These are phyloP conservation scores for Wickerhamomyces queroliae DNA, from an alignment of 805 yeast genomes.

Conservation along the genomic window DNA sequence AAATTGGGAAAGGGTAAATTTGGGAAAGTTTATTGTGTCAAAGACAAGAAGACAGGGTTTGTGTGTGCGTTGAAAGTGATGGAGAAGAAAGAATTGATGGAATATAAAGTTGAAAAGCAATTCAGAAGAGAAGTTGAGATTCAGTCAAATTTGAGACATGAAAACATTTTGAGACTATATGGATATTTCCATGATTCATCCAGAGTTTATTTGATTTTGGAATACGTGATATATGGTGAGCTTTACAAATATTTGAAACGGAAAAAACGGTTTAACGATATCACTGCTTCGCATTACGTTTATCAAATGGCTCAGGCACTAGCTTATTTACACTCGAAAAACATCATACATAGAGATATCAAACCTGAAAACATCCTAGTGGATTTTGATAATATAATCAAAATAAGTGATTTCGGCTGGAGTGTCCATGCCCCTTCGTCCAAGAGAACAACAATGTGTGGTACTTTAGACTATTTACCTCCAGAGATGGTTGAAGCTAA, in stretches of 20 bases:
- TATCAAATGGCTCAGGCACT: slow-evolving; percentile 81
- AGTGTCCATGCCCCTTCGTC: slow-evolving; percentile 60
- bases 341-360: slow-evolving; percentile 85
- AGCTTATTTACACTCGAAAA: slow-evolving; percentile 67
- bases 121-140: slow-evolving; percentile 89
- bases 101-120: slow-evolving; percentile 75
- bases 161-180: slow-evolving; percentile 71
- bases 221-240: slow-evolving; percentile 84
- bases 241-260: slow-evolving; percentile 65
- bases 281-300: slow-evolving; percentile 70
- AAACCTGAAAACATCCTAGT: slow-evolving; percentile 90
- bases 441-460: slow-evolving; percentile 80
- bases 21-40: slow-evolving; percentile 88
- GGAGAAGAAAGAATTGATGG: slow-evolving; percentile 75
- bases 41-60: slow-evolving; percentile 67
- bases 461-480: slow-evolving; percentile 89
- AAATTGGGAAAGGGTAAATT: slow-evolving; percentile 90
- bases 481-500: slow-evolving; percentile 91
- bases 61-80: slow-evolving; percentile 88
- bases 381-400: slow-evolving; percentile 69
- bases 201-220: slow-evolving; percentile 79
- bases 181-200: slow-evolving; percentile 81
- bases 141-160: slow-evolving; percentile 74
- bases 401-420: slow-evolving; percentile 96
- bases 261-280: slow-evolving; percentile 66